Percentiles rank a stretch among this genome's conserved stretches.
These are phyloP conservation scores for Acanthamoeba royreba DNA, from an alignment of 208 protist genomes.

Conservation along the genomic window DNA sequence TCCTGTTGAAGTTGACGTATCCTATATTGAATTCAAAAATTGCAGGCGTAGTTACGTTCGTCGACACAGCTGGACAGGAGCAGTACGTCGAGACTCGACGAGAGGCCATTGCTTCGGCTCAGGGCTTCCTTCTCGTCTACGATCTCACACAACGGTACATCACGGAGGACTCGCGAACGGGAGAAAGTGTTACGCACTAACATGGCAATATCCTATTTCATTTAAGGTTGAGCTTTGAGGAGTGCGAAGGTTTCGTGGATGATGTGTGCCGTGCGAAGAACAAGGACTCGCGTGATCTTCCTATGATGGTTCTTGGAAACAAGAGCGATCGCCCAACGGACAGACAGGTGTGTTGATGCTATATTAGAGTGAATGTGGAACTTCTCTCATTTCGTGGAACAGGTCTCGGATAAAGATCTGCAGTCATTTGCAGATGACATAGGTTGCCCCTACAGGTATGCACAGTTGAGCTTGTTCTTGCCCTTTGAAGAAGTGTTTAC, in stretches of 20 bases:
- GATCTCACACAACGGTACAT: neutral
- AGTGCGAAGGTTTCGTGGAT: neutral
- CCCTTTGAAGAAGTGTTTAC: neutral
- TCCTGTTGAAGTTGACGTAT: neutral
- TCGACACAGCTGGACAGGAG: constrained; percentile 32
- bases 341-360: neutral
- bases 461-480: neutral
- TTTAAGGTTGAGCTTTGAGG: neutral
- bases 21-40: neutral
- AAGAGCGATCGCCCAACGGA: neutral
- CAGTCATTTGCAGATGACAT: neutral
- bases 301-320: neutral
- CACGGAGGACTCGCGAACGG: neutral
- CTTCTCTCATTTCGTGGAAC: neutral
- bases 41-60: neutral
- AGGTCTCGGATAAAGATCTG: neutral
- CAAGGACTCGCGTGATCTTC: neutral
- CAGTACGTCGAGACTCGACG: neutral
- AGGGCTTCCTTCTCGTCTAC: constrained; percentile 11
- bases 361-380: neutral
- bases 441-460: neutral
- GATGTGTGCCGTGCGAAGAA: neutral
- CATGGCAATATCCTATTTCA: neutral
- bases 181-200: neutral
- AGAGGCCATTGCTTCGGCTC: neutral